Conservation (phyloP, 345 rosid species). For the Combretum micranthum region DNA sequence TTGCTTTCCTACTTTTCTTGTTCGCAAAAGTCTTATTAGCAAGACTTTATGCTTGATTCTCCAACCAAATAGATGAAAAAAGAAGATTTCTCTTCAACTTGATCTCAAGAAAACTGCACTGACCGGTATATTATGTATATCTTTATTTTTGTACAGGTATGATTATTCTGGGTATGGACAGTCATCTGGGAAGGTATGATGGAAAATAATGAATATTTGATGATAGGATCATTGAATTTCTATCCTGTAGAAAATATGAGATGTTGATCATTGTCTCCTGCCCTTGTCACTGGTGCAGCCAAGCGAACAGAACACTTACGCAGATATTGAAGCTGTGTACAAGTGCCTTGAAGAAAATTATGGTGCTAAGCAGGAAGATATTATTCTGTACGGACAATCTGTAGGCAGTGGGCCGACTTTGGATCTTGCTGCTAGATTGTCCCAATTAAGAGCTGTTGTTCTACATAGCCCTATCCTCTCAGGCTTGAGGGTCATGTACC, state of each 20-base stretch:
- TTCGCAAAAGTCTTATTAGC: no score
- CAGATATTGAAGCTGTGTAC: constrained; percentile 92
- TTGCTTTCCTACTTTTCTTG: no score
- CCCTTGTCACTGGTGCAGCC: constrained; percentile 48
- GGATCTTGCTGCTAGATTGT: constrained; percentile 78
- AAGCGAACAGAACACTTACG: constrained; percentile 97
- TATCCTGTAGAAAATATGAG: not conserved
- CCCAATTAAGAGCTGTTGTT: constrained; percentile 74
- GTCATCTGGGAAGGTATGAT: constrained; percentile 91
- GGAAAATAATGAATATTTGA: not conserved
- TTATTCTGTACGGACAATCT: constrained; percentile 94
- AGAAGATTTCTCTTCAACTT: no score
- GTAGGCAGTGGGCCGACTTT: constrained; percentile 99
- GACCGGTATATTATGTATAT: constrained; percentile 3
- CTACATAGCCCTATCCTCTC: constrained; percentile 97
- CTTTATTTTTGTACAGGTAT: constrained; percentile 46
- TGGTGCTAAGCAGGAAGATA: constrained; percentile 79
- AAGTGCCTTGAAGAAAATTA: constrained; percentile 92
- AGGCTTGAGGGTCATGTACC: constrained; percentile 96
- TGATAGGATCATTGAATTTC: not conserved
- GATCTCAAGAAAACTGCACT: not conserved
- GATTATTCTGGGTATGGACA: constrained; percentile 98
- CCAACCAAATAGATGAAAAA: no score
- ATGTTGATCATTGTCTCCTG: not conserved
- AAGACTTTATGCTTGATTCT: no score